Evolutionary conservation across 1,284 basidiomycete genomes (phyloP).

Genomic region (Peniophora sp.): DNA sequence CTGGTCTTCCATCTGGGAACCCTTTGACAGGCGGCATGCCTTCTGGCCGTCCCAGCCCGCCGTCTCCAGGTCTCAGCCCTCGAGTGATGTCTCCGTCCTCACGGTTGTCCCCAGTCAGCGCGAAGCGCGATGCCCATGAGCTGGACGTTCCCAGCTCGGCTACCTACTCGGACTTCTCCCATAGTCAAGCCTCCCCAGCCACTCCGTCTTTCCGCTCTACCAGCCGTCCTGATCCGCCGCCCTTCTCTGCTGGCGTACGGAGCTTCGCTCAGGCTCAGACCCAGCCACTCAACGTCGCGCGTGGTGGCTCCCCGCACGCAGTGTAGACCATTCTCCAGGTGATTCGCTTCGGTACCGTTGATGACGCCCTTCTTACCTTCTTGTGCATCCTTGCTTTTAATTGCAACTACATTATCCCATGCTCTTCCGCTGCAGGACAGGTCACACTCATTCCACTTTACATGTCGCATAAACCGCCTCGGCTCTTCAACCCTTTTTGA

Average conservation of each 20-base stretch:
- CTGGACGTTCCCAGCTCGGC: neutral
- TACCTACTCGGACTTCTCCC: neutral
- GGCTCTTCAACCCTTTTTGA: too few relatives aligned
- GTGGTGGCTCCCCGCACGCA: too few relatives aligned
- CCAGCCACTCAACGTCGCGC: too few relatives aligned
- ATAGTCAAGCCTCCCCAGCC: neutral
- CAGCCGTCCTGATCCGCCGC: neutral
- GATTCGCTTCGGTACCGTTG: too few relatives aligned
- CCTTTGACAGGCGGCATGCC: neutral
- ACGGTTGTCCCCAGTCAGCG: neutral
- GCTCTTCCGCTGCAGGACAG: too few relatives aligned
- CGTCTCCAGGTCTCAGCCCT: neutral
- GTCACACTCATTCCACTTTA: too few relatives aligned
- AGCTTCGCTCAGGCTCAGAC: too few relatives aligned
- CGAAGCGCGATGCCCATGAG: neutral
- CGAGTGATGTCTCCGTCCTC: neutral
- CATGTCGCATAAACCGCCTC: too few relatives aligned
- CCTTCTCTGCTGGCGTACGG: neutral
- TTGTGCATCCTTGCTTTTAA: too few relatives aligned
- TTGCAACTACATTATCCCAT: too few relatives aligned
- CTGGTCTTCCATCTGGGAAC: slow-evolving; percentile 9
- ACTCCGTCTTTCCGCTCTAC: neutral
- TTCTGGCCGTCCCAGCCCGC: neutral
- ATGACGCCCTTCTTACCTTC: too few relatives aligned
- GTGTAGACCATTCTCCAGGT: too few relatives aligned